Evolutionary conservation across 495 filamentous ascomycete species (phyloP).

Genomic region (Umbilicaria muhlenbergii): DNA sequence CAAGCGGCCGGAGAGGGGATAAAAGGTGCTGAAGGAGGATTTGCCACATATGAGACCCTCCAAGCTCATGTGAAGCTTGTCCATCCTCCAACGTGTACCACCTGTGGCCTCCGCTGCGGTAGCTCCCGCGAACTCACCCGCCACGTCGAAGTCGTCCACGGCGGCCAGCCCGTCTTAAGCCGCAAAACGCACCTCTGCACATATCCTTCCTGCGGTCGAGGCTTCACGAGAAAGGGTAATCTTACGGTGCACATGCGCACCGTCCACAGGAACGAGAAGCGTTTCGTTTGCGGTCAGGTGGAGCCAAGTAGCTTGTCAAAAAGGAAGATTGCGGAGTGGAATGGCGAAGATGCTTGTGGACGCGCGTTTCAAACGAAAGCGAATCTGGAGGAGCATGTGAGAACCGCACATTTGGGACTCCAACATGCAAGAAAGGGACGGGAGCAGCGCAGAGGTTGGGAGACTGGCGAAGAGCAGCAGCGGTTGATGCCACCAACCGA

Average conservation of each 20-base stretch:
- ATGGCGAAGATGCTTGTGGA: constrained; percentile 50
- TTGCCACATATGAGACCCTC: constrained; percentile 53
- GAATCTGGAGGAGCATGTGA: constrained; percentile 68
- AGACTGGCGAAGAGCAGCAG: constrained; percentile 8
- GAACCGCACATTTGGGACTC: constrained; percentile 54
- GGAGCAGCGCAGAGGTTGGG: constrained; percentile 3
- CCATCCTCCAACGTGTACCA: constrained; percentile 59
- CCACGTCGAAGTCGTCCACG: constrained; percentile 58
- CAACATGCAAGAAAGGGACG: constrained; percentile 22
- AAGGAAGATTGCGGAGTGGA: constrained; percentile 48
- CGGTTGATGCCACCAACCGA: constrained; percentile 6
- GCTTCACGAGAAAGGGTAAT: constrained; percentile 65
- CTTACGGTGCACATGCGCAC: constrained; percentile 61
- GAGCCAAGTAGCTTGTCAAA: constrained; percentile 32
- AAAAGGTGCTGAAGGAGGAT: constrained; percentile 29
- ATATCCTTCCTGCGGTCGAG: constrained; percentile 45
- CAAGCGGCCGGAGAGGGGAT: constrained; percentile 3
- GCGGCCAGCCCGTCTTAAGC: constrained; percentile 40
- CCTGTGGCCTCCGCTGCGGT: constrained; percentile 50
- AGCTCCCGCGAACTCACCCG: constrained; percentile 43
- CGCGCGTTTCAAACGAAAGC: constrained; percentile 50
- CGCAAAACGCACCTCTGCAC: constrained; percentile 44
- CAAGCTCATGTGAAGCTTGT: constrained; percentile 52
- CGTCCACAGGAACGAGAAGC: constrained; percentile 50
- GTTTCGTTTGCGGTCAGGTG: constrained; percentile 57